phyloP scores from a whole-genome alignment of 1,139 yeast genomes.

The Saccharomyces hybrid region DNA sequence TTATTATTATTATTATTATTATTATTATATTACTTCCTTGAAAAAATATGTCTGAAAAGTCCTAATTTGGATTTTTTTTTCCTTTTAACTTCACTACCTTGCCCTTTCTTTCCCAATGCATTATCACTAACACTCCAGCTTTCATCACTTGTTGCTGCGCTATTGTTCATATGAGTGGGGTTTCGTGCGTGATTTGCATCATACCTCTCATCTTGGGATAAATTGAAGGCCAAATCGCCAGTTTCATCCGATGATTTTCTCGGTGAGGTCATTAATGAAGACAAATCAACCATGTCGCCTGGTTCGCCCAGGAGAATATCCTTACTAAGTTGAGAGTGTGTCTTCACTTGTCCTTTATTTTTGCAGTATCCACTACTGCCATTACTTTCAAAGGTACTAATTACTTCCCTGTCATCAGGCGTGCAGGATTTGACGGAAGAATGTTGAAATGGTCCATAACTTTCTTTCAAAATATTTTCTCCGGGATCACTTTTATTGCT shows the following conservation, averaged over 20 bases:
- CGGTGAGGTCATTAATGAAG: constrained; percentile 5
- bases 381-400: background rate
- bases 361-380: background rate
- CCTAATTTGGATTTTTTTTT: background rate
- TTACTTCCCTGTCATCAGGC: background rate
- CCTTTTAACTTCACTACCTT: background rate
- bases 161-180: background rate
- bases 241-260: background rate
- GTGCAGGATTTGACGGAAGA: background rate
- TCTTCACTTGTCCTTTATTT: background rate
- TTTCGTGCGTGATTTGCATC: background rate
- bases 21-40: background rate
- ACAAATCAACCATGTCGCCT: constrained; percentile 24
- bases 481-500: background rate
- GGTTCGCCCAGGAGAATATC: constrained; percentile 27
- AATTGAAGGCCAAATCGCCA: background rate
- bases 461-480: background rate
- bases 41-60: background rate
- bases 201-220: background rate
- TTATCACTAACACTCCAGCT: background rate
- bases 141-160: background rate
- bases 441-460: constrained; percentile 1
- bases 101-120: background rate
- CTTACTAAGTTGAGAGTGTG: constrained; percentile 10
- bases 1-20: background rate